Conservation (phyloP, 169 alveolate species). For the Cyclospora cayetanensis region DNA sequence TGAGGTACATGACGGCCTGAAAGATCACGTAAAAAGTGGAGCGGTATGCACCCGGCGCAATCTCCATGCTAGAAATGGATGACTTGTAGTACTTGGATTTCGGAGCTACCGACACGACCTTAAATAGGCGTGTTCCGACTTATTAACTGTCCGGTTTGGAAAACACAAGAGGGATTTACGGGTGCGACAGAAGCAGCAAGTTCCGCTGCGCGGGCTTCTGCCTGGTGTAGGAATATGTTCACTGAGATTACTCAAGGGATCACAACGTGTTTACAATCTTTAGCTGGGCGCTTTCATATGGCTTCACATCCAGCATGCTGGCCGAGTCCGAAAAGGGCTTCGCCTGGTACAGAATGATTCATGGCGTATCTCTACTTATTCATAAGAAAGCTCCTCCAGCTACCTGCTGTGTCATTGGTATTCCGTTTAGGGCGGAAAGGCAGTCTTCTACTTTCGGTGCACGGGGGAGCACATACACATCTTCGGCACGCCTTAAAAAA, state of each 20-base stretch:
- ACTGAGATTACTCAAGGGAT: not conserved
- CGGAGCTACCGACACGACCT: conserved; percentile 57
- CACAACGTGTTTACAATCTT: conserved; percentile 11
- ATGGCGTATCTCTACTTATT: not conserved
- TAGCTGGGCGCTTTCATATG: conserved; percentile 44
- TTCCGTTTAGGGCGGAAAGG: conserved; percentile 59
- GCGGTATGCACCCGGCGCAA: conserved; percentile 52
- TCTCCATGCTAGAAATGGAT: conserved; percentile 38
- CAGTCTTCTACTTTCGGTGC: conserved; percentile 56
- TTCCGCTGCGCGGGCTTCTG: conserved; percentile 67
- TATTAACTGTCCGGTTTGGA: not conserved
- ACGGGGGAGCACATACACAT: conserved; percentile 49
- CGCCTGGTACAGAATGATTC: not conserved
- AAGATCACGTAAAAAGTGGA: conserved; percentile 22
- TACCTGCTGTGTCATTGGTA: conserved; percentile 59
- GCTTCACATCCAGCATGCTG: conserved; percentile 60
- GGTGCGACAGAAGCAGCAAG: conserved; percentile 63
- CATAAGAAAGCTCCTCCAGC: not conserved
- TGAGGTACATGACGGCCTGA: conserved; percentile 37
- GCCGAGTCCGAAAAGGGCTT: conserved; percentile 56
- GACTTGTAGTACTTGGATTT: conserved; percentile 60
- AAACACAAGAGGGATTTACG: not conserved
- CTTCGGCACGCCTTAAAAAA: conserved; percentile 32
- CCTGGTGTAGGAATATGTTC: not conserved
- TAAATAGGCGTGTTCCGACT: not conserved